Conservation (phyloP, 495 filamentous ascomycete species). For the Friedmanniomyces endolithicus region DNA sequence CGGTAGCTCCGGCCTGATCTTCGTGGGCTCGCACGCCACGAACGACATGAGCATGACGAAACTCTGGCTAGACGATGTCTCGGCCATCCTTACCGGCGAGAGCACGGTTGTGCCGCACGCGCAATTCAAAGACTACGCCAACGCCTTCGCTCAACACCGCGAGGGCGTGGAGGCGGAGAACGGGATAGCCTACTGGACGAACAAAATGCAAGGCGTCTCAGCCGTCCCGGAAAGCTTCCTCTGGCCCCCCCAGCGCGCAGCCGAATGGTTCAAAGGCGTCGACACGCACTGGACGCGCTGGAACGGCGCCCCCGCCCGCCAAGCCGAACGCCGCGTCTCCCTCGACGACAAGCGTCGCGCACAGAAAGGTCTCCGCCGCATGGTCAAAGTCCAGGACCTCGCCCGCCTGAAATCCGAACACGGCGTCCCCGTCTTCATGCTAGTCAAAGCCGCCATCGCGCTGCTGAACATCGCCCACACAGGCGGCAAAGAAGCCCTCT, state of each 20-base stretch:
- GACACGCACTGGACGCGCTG: constrained; percentile 1
- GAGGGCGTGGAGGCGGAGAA: constrained; percentile 3
- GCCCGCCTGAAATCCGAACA: constrained; percentile 1
- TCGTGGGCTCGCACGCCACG: constrained; percentile 5
- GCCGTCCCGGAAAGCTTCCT: not conserved
- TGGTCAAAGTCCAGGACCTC: constrained; percentile 6
- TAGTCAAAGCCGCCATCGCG: constrained; percentile 12
- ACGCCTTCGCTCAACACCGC: constrained; percentile 2
- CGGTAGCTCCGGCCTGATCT: constrained; percentile 4
- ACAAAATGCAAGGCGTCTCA: not conserved
- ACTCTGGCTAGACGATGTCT: constrained; percentile 4
- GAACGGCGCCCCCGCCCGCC: constrained; percentile 2
- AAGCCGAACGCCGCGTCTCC: not conserved
- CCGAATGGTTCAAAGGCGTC: constrained; percentile 6
- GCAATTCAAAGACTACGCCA: constrained; percentile 6
- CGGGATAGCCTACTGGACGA: constrained; percentile 3
- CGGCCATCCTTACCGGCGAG: not conserved
- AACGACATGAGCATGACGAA: constrained; percentile 11
- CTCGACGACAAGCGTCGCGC: not conserved
- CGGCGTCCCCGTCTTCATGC: constrained; percentile 11
- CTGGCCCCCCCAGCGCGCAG: constrained; percentile 2
- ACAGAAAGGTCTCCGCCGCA: constrained; percentile 2
- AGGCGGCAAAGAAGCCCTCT: constrained; percentile 6
- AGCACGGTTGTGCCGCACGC: constrained; percentile 1
- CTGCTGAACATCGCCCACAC: constrained; percentile 7